Percentiles rank a stretch among this genome's conserved stretches.
phyloP scores from a whole-genome alignment of 306 rosid species.

The Pyrus communis region DNA sequence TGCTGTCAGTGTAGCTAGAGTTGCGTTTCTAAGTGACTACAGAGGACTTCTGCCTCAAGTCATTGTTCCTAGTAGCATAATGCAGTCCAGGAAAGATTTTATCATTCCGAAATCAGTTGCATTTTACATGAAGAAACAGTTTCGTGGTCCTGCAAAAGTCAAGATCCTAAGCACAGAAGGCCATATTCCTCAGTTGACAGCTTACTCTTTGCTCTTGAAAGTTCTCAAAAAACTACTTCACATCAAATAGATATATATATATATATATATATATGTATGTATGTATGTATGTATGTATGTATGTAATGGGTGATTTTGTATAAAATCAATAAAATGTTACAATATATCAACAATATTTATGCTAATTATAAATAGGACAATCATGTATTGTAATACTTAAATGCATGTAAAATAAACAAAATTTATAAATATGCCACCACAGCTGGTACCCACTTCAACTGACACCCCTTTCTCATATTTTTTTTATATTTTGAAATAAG shows the following conservation, averaged over 20 bases:
- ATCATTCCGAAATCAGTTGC: slow-evolving; percentile 29
- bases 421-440: too few relatives aligned
- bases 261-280: too few relatives aligned
- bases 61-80: slow-evolving; percentile 32
- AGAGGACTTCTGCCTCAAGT: slow-evolving; percentile 32
- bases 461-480: too few relatives aligned
- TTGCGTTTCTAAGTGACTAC: slow-evolving; percentile 30
- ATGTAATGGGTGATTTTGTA: too few relatives aligned
- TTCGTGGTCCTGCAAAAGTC: slow-evolving; percentile 18
- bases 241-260: not conserved
- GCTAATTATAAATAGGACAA: too few relatives aligned
- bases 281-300: too few relatives aligned
- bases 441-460: too few relatives aligned
- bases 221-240: slow-evolving; percentile 11
- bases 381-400: too few relatives aligned
- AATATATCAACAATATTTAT: too few relatives aligned
- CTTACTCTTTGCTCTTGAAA: slow-evolving; percentile 23
- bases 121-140: slow-evolving; percentile 29
- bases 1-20: slow-evolving; percentile 32
- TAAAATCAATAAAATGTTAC: too few relatives aligned
- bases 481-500: too few relatives aligned
- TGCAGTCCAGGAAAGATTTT: slow-evolving; percentile 28
- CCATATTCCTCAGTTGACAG: slow-evolving; percentile 45
- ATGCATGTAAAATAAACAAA: too few relatives aligned
- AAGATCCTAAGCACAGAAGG: slow-evolving; percentile 35